Conservation (phyloP, 805 yeast genomes). For the baker's yeast (Saccharomyces cerevisiae) region DNA sequence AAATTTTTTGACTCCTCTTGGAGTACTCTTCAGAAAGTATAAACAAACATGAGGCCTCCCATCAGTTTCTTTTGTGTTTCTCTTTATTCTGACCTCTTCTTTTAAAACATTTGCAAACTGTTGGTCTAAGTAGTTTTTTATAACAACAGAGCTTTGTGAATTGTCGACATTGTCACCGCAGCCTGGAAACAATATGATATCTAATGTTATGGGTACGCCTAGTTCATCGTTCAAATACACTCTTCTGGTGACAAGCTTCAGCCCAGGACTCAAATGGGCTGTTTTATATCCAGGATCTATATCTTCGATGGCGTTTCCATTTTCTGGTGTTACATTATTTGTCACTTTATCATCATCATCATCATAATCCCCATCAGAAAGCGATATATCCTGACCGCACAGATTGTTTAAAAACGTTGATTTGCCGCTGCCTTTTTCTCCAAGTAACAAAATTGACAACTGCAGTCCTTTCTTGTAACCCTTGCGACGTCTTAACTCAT, state of each 20-base stretch:
- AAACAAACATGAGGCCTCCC: conserved; percentile 70
- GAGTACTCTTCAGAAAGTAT: conserved; percentile 63
- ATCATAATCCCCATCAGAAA: conserved; percentile 4
- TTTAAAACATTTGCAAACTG: conserved; percentile 66
- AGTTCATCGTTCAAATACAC: conserved; percentile 52
- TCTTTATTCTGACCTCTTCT: conserved; percentile 65
- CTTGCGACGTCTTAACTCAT: conserved; percentile 47
- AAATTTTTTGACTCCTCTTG: conserved; percentile 34
- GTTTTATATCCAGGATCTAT: conserved; percentile 13
- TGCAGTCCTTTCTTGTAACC: conserved; percentile 55
- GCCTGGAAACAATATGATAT: conserved; percentile 63
- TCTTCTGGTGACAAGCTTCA: conserved; percentile 40
- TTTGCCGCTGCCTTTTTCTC: conserved; percentile 69
- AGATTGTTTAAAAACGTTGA: conserved; percentile 64
- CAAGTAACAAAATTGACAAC: conserved; percentile 62
- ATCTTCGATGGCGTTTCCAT: not conserved
- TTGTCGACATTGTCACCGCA: conserved; percentile 70
- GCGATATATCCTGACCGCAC: conserved; percentile 44
- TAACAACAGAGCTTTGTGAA: conserved; percentile 38
- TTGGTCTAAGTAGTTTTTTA: conserved; percentile 54
- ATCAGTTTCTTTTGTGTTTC: conserved; percentile 68
- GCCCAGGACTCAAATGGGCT: conserved; percentile 32
- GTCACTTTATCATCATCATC: not conserved
- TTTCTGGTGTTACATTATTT: not conserved
- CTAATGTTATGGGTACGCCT: conserved; percentile 43